These are phyloP conservation scores for Aspergillus steynii DNA, from an alignment of 495 filamentous ascomycete species.

Conservation along the genomic window DNA sequence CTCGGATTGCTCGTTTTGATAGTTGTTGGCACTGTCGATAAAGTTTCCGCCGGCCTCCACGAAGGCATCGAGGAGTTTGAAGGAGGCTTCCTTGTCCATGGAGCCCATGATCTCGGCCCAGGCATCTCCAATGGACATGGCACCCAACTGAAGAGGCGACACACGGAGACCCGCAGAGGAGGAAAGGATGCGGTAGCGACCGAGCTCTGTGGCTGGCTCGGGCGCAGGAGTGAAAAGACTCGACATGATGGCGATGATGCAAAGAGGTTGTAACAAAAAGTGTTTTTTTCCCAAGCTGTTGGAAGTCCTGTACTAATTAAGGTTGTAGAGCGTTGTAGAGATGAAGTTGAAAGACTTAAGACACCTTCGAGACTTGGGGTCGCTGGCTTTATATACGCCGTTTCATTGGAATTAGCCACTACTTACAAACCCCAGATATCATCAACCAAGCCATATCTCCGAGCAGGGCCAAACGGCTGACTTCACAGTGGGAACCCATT, in stretches of 20 bases:
- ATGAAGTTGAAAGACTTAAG: neutral
- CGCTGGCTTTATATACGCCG: neutral
- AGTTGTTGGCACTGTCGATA: conserved; percentile 56
- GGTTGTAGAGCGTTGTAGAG: neutral
- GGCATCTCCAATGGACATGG: conserved; percentile 61
- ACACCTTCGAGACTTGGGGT: neutral
- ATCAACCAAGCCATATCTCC: neutral
- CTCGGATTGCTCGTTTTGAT: conserved; percentile 52
- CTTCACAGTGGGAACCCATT: neutral
- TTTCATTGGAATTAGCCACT: neutral
- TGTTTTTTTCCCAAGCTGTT: neutral
- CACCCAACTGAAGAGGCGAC: conserved; percentile 60
- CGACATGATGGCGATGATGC: conserved; percentile 19
- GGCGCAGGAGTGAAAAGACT: conserved; percentile 48
- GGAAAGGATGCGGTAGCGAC: conserved; percentile 60
- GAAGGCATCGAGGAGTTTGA: conserved; percentile 56
- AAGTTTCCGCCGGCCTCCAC: conserved; percentile 52
- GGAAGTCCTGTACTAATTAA: neutral
- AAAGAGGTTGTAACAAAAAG: neutral
- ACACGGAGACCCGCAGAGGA: conserved; percentile 59
- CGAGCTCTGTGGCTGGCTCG: conserved; percentile 55
- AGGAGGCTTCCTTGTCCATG: conserved; percentile 44
- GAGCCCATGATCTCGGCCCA: conserved; percentile 54
- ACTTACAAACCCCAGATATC: neutral
- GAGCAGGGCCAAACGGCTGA: neutral